phyloP scores from a whole-genome alignment of 768 basidiomycete species.

The Trichaptum fuscoviolaceum region DNA sequence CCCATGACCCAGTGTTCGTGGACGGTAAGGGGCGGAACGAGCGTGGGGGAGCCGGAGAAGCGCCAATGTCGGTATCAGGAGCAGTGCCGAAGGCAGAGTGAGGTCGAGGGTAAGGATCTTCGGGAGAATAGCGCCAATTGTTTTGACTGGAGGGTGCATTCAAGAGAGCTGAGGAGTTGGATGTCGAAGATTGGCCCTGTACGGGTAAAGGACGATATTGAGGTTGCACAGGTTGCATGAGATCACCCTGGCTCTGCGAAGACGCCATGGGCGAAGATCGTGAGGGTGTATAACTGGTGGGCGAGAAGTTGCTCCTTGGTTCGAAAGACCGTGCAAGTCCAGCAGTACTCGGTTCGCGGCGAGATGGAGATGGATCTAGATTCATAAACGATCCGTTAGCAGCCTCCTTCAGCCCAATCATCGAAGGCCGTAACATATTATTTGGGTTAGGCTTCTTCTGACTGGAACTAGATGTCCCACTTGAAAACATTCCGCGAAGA shows the following conservation, averaged over 20 bases:
- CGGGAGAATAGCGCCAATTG: neutral
- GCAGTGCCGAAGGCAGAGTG: conserved; percentile 49
- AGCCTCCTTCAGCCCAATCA: neutral
- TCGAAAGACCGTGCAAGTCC: neutral
- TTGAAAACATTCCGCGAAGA: conserved; percentile 33
- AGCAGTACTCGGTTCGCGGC: neutral
- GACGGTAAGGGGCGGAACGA: conserved; percentile 3
- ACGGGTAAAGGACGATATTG: neutral
- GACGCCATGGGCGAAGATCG: neutral
- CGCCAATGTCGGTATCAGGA: conserved; percentile 27
- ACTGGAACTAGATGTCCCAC: conserved; percentile 26
- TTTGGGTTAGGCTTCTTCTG: neutral
- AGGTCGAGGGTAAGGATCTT: conserved; percentile 59
- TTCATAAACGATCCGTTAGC: conserved; percentile 1
- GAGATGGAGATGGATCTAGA: neutral
- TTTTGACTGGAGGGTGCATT: neutral
- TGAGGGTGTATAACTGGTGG: neutral
- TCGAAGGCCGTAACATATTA: neutral
- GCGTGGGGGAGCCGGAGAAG: conserved; percentile 30
- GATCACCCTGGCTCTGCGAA: neutral
- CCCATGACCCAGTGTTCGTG: neutral
- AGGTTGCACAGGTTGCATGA: neutral
- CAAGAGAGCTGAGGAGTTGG: neutral
- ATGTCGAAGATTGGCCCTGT: neutral
- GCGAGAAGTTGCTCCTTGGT: conserved; percentile 1